Evolutionary conservation across 345 rosid species (phyloP), one percentile per base, ranked within the genome.

Genomic region (Ceriops tagal): DNA sequence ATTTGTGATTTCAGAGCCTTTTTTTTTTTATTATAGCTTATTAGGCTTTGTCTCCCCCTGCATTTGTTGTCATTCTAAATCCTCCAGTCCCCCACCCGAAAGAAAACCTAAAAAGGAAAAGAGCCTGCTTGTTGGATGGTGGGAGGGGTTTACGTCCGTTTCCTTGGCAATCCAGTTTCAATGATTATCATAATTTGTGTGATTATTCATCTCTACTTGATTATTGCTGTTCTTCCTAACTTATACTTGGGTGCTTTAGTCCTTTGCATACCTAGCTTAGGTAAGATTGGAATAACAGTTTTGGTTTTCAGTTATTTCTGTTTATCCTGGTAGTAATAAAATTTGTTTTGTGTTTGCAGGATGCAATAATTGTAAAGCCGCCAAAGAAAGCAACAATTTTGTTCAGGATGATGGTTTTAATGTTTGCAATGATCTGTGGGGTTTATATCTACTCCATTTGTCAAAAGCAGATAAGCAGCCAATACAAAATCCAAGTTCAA

Each of bases 361-460:
- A 82, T 67, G 67, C 84, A 5, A 37, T 87, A 57, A 80, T 86
- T 31, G 67, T 90, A 75, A 95, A 90, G 74, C 81, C 86, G 62
- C 77, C 81, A 18, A 95, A 88, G 89, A 92, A 84, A 61, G 80
- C 93, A 71, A 89, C 97, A 6, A 73, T 85, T 76, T 83, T 95
- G 64, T 81, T 83, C 51, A 87, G 96, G 79, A 86, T 84, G 87
- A 75, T 87, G 63, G 88, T 88, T 56, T 73, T 95, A 49, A 61
- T 92, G 53, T 86, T 90, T 68, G 88, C 91, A 4, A 81, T 78
- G 88, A 81, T 86, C 16, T 95, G 89, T 76, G 93, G 96, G 49
- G 77, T 92, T 65, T 90, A 78, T 73, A 84, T 89, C 58, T 87
- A 87, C 79, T 79, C 82, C 24, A 61, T 86, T 65, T 89, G 97